phyloP scores from a whole-genome alignment of 495 filamentous ascomycete species.

The Aspergillus saccharolyticus region DNA sequence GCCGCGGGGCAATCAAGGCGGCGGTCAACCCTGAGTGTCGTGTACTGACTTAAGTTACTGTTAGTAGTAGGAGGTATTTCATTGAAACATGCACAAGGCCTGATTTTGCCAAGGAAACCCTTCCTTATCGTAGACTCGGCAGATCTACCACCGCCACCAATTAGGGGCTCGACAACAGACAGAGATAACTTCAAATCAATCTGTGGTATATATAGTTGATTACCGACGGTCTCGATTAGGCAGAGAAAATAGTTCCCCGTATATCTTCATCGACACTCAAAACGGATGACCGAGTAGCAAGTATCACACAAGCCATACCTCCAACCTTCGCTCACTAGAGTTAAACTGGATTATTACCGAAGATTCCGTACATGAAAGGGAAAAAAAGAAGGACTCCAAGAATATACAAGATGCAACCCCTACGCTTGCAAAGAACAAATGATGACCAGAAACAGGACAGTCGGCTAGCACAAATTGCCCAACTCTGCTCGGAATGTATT shows the following conservation, averaged over 20 bases:
- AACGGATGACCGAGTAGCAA: not conserved
- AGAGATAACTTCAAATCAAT: no score
- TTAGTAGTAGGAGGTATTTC: no score
- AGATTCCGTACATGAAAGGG: conserved; percentile 16
- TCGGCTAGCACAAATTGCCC: not conserved
- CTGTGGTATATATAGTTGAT: no score
- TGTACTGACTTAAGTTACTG: no score
- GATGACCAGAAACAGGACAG: not conserved
- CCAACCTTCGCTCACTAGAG: conserved; percentile 1
- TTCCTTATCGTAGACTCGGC: not conserved
- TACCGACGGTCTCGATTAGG: no score
- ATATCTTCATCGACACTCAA: not conserved
- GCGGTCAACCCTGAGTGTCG: no score
- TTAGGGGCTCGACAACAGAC: not conserved
- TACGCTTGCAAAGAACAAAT: not conserved
- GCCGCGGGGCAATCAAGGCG: conserved; percentile 15
- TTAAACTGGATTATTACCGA: conserved; percentile 10
- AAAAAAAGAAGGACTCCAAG: conserved; percentile 9
- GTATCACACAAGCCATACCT: not conserved
- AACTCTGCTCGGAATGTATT: not conserved
- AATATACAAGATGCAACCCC: conserved; percentile 15
- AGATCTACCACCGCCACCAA: not conserved
- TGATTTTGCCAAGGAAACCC: not conserved
- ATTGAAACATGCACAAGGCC: not conserved
- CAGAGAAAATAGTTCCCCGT: not conserved